Conservation (phyloP, 2,329 filamentous ascomycete species). For the Leptographium wingfieldii region DNA sequence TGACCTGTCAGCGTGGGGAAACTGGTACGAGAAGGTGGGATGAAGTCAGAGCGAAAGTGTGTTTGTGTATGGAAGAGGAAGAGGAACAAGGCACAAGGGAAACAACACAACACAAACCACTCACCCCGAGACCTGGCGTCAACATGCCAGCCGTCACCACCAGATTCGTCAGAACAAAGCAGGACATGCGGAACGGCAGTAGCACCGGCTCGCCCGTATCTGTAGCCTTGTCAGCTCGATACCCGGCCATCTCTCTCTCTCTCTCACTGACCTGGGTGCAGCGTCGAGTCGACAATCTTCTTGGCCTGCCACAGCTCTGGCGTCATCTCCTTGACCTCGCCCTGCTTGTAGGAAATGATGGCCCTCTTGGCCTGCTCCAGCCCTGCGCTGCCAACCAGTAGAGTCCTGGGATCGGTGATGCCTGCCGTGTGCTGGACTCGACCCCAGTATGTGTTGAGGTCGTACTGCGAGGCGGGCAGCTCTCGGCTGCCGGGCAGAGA, state of each 20-base stretch:
- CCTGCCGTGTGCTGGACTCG: slow-evolving; percentile 80
- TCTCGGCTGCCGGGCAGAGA: slow-evolving; percentile 60
- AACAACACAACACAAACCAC: background rate
- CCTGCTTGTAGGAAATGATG: slow-evolving; percentile 76
- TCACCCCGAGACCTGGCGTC: slow-evolving; percentile 67
- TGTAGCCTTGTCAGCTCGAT: slow-evolving; percentile 21
- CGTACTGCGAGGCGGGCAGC: slow-evolving; percentile 82
- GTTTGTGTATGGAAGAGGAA: background rate
- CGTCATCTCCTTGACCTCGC: slow-evolving; percentile 67
- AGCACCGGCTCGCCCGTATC: slow-evolving; percentile 89
- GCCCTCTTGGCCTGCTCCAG: slow-evolving; percentile 78
- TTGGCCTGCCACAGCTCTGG: slow-evolving; percentile 89
- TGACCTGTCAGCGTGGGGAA: slow-evolving; percentile 18
- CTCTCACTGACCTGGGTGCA: slow-evolving; percentile 67
- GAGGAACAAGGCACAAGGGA: background rate
- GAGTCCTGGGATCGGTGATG: slow-evolving; percentile 80
- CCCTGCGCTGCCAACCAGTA: slow-evolving; percentile 65
- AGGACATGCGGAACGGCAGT: slow-evolving; percentile 94
- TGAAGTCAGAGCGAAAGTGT: no score
- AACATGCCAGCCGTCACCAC: slow-evolving; percentile 96
- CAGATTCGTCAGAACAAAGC: slow-evolving; percentile 85
- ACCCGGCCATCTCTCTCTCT: background rate
- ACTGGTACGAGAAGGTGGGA: no score
- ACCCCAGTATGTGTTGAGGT: slow-evolving; percentile 88
- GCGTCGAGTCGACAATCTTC: slow-evolving; percentile 90